Base-by-base conservation (phyloP, 2,329 filamentous ascomycete genomes). In the Elsinoe australis region DNA sequence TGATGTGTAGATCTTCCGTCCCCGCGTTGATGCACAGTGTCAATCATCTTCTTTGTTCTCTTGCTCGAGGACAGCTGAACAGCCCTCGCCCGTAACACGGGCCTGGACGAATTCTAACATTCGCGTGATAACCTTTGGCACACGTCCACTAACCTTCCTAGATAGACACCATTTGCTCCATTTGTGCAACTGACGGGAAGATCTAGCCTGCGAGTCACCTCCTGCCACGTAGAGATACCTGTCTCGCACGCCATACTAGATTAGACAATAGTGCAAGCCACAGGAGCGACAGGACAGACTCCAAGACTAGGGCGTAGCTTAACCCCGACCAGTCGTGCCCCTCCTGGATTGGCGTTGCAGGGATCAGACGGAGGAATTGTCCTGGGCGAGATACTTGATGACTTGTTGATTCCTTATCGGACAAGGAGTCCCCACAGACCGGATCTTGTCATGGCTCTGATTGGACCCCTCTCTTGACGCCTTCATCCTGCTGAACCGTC, bases 1-100 rank as follows among this genome's bases (percentile, higher is more conserved):
- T 44, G 39, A 44, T 44, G 39, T 31, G 39, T 44, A 44, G 39
- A 44, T 44, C 39, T 44, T 44, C 39, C 39, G 39, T 44, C 39
- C 39, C 39, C 39, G 39, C 39, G 24, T 32, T 44, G 28, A n/a
- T 44, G 26, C 22, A 44, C 14, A 18, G n/a, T 21, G 26, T 44
- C 26, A n/a, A 19, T 44, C 26, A 19, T n/a, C 28, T 44, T 32
- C 28, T 29, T 44, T 44, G 24, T 44, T 44, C 24, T 32, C 39
- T 44, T 26, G 26, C n/a, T n/a, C 12, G 39, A n/a, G 17, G 24
- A 19, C 39, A 44, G 39, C 39, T 44, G 24, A 32, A 32, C 14
- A 29, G 21, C 26, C 39, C 24, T 19, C 26, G 15, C 24, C n/a
- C n/a, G n/a, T n/a, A n/a, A n/a, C n/a, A n/a, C n/a, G n/a, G n/a